Base-by-base conservation (phyloP, 306 rosid genomes). In the Prunus kanzakura region DNA sequence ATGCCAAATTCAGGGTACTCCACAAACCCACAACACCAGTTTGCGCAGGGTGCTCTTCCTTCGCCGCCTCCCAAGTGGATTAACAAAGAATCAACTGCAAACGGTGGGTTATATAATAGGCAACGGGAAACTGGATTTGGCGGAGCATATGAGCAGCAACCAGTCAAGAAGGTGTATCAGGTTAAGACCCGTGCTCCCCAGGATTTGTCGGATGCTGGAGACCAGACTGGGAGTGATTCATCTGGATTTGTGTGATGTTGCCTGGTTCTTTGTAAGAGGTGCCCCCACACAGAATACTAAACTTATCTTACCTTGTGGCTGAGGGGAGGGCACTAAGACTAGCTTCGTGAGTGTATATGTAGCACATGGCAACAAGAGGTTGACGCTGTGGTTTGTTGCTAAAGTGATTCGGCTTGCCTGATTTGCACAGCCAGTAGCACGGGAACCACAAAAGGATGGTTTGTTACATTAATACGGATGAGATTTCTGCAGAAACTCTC, bases 61-160 rank as follows among this genome's bases (percentile, higher is more conserved):
- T 76, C 80, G 54, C 98, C 98, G 15, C 98, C 99, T 60, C 87
- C 94, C 55, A 90, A 89, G 63, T 95, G 99, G 99, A 83, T 90
- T 73, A 84, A 84, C 54, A 92, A 76, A 77, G 85, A 70, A 46
- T 88, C 88, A 8, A 63, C 72, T 74, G 69, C 69, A 4, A 89
- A 84, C 80, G 93, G 83, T 43, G 81, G 90, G 78, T 72, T 87
- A 64, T 58, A 80, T 78, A 45, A 30, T 55, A 75, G 87, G 82
- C 89, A 80, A 80, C 93, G 80, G 80, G 98, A 89, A 83, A 76
- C 74, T 72, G 79, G 81, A 41, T 10, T 58, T 15, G 91, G 87
- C 30, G 86, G 79, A 79, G 70, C 80, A 73, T 82, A 85, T 69
- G 97, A 89, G 67, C 91, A 81, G 85, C 91, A 78, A 82, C 90